Conservation (phyloP, 768 basidiomycete species). For the Lactifluus echinatus region DNA sequence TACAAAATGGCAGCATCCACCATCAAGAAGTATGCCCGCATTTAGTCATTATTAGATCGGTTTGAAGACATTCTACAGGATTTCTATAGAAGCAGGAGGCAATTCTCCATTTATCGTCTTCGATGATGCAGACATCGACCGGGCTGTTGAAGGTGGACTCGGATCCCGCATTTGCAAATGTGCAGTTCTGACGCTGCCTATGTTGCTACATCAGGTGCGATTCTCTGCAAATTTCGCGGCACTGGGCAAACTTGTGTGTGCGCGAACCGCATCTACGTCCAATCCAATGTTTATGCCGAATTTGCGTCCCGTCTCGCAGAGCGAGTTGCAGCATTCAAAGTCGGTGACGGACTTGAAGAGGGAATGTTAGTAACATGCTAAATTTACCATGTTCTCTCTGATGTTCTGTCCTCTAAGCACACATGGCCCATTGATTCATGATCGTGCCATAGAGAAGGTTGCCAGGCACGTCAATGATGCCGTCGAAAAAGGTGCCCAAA, state of each 20-base stretch:
- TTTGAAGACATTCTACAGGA: slow-evolving; percentile 24
- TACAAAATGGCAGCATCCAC: slow-evolving; percentile 67
- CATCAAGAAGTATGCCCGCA: slow-evolving; percentile 60
- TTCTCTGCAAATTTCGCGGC: slow-evolving; percentile 70
- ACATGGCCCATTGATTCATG: slow-evolving; percentile 92
- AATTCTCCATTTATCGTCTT: slow-evolving; percentile 97
- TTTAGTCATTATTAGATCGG: not conserved
- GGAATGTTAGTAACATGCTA: slow-evolving; percentile 45
- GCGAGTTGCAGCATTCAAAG: slow-evolving; percentile 71
- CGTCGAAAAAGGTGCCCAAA: slow-evolving; percentile 70
- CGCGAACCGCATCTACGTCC: slow-evolving; percentile 89
- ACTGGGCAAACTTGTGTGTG: slow-evolving; percentile 83
- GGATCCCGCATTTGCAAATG: slow-evolving; percentile 11
- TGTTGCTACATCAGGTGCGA: slow-evolving; percentile 39
- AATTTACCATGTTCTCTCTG: not conserved
- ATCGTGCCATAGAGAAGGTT: slow-evolving; percentile 79
- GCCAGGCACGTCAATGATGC: slow-evolving; percentile 83
- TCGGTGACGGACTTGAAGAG: slow-evolving; percentile 80
- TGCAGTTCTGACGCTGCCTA: not conserved
- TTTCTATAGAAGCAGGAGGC: slow-evolving; percentile 85
- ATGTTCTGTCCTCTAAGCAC: slow-evolving; percentile 42
- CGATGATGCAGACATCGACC: slow-evolving; percentile 88
- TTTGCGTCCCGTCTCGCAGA: slow-evolving; percentile 84
- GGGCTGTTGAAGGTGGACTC: slow-evolving; percentile 71
- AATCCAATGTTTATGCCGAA: slow-evolving; percentile 84